Evolutionary conservation across 208 protist species (phyloP), one percentile per base, ranked within the genome.

Genomic region (Leishmania major): DNA sequence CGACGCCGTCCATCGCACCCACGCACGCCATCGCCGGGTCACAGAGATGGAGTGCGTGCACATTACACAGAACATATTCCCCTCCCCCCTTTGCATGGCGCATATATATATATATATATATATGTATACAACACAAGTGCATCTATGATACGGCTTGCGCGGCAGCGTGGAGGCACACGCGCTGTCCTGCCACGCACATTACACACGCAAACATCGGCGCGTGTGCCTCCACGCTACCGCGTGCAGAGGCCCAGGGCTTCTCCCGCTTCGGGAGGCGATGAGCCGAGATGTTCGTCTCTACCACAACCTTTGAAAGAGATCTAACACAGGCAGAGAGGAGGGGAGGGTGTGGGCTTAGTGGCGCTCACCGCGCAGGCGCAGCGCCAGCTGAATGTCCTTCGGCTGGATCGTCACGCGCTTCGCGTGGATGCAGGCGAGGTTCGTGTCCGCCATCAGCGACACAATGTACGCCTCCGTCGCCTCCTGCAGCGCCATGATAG

Each of bases 391-490:
- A 73, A 91, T 84, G 82, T 93, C 96, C 84, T 95, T 95, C 35
- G 88, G 87, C 91, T 95, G 89, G 78, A 98, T 91, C 49, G 94
- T 98, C 55, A 97, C 94, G 76, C 96, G 87, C 81, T 94, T 92
- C 62, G 94, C 92, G 87, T 98, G 96, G 78, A 97, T 89, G 74
- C 92, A 92, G 77, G 91, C 94, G 75, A 98, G 87, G 90, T 98
- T 97, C 71, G 94, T 95, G 88, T 98, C 96, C 83, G 97, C 97
- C 69, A 98, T 97, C 60, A 99, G 84, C 78, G 85, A 89, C 77
- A 98, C 94, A 43, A 99, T 75, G 86, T 98, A 99, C 31, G 95
- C 80, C 86, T 99, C 97, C 59, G 95, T 91, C 43, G 96, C 93
- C 88, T 98, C 96, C 89, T 98, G 95, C 66, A 98, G 86, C 53